These are phyloP conservation scores for Dysphania ambrosioides DNA, from an alignment of 148 eudicot species.

Conservation along the genomic window DNA sequence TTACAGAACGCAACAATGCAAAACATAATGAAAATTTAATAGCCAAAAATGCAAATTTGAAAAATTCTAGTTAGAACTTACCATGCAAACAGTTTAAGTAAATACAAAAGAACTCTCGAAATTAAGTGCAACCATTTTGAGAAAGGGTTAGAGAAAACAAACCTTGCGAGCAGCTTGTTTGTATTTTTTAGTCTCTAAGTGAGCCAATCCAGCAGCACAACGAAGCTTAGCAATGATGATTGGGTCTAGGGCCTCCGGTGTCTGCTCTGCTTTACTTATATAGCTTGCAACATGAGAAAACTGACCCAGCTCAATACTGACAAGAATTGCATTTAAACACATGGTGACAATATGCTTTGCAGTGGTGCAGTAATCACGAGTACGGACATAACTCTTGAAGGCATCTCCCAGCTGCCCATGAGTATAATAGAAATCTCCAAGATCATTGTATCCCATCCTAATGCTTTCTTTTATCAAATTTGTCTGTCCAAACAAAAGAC, in stretches of 20 bases:
- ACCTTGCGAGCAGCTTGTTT: constrained; percentile 98
- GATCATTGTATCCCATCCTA: constrained; percentile 95
- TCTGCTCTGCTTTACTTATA: constrained; percentile 87
- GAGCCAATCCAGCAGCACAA: constrained; percentile 83
- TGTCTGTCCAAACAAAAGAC: constrained; percentile 49
- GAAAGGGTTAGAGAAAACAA: constrained; percentile 15
- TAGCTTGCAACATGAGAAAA: constrained; percentile 89
- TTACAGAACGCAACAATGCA: neutral
- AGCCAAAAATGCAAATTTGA: neutral
- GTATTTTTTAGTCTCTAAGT: constrained; percentile 73
- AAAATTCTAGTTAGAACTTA: neutral
- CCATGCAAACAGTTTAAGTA: neutral
- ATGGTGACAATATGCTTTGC: constrained; percentile 82
- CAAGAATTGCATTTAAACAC: constrained; percentile 91
- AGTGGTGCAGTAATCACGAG: constrained; percentile 97
- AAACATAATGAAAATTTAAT: neutral
- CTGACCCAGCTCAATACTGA: constrained; percentile 95
- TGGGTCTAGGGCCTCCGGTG: constrained; percentile 58
- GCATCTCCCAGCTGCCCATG: constrained; percentile 92
- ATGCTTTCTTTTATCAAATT: constrained; percentile 98
- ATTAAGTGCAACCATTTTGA: neutral
- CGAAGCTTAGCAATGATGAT: constrained; percentile 64
- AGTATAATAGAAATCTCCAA: constrained; percentile 82
- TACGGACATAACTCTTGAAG: constrained; percentile 79
- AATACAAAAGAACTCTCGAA: neutral